Evolutionary conservation across 2,329 filamentous ascomycete genomes (phyloP).

Genomic region (Leptographium flavum): DNA sequence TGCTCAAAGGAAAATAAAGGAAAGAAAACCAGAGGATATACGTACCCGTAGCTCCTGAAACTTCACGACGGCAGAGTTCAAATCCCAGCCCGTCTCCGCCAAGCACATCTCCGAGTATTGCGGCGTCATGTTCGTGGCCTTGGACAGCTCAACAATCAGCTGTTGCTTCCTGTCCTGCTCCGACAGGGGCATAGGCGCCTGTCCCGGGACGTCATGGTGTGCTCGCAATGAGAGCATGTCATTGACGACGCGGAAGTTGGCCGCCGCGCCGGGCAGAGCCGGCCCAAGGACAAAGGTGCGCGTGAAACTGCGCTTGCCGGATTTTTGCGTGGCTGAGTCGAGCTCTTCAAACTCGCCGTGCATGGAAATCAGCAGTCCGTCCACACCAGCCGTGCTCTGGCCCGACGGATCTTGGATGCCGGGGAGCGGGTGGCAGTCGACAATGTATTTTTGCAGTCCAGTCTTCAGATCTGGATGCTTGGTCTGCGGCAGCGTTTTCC

Average conservation of each 20-base stretch:
- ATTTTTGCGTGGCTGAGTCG: constrained; percentile 38
- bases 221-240: constrained; percentile 65
- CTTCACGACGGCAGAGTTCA: constrained; percentile 56
- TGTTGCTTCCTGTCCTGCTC: constrained; percentile 41
- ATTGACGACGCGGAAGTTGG: constrained; percentile 59
- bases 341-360: constrained; percentile 76
- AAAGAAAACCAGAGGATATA: not conserved
- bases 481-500: constrained; percentile 57
- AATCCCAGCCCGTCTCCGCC: constrained; percentile 64
- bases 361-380: constrained; percentile 64
- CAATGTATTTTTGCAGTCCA: constrained; percentile 59
- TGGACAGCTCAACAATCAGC: constrained; percentile 60
- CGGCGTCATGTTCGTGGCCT: constrained; percentile 65
- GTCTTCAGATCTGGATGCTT: constrained; percentile 57
- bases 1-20: not conserved
- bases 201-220: constrained; percentile 38
- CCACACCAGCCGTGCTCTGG: constrained; percentile 50
- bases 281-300: constrained; percentile 69
- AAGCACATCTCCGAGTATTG: constrained; percentile 73
- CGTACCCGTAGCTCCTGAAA: constrained; percentile 65
- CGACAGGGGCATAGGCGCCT: constrained; percentile 13
- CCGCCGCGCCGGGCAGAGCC: constrained; percentile 42
- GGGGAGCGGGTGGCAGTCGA: constrained; percentile 66
- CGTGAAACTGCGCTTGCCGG: constrained; percentile 63
- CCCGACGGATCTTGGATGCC: constrained; percentile 57